These are phyloP conservation scores for Rhizopus stolonifer DNA, from an alignment of 371 early-diverging fungal genomes.

Conservation along the genomic window DNA sequence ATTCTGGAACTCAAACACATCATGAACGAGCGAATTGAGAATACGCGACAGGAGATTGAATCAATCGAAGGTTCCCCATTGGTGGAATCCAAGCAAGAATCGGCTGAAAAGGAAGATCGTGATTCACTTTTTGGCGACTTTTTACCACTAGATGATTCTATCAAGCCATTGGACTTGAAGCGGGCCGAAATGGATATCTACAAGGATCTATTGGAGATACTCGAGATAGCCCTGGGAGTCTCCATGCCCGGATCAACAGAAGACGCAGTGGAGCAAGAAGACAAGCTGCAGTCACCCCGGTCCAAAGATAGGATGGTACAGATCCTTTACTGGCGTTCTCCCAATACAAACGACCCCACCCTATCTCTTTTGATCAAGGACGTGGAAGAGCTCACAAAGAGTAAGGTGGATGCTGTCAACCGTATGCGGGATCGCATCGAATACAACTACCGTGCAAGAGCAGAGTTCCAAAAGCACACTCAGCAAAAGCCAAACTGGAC, in stretches of 20 bases:
- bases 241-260: slow-evolving; percentile 52
- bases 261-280: slow-evolving; percentile 9
- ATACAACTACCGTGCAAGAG: slow-evolving; percentile 40
- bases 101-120: slow-evolving; percentile 5
- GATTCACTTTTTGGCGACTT: slow-evolving; percentile 28
- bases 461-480: slow-evolving; percentile 39
- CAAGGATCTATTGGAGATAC: slow-evolving; percentile 38
- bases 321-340: slow-evolving; percentile 58
- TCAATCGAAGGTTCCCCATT: not conserved
- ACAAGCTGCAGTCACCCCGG: slow-evolving; percentile 22
- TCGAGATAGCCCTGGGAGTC: slow-evolving; percentile 51
- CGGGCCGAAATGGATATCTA: slow-evolving; percentile 27
- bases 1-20: slow-evolving; percentile 60
- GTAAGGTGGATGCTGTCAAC: slow-evolving; percentile 48
- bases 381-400: slow-evolving; percentile 31
- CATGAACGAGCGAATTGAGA: slow-evolving; percentile 50
- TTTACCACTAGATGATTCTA: slow-evolving; percentile 24
- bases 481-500: slow-evolving; percentile 40
- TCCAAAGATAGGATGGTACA: slow-evolving; percentile 58
- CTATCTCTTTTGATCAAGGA: slow-evolving; percentile 29
- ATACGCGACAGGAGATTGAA: slow-evolving; percentile 8
- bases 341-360: slow-evolving; percentile 34
- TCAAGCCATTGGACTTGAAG: slow-evolving; percentile 24
- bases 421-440: slow-evolving; percentile 49
- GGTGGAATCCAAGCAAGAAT: not conserved